Percentiles rank a stretch among this genome's conserved stretches.
Evolutionary conservation across 176 grass and related monocot genomes (phyloP).

Genomic region (Secale cereale): DNA sequence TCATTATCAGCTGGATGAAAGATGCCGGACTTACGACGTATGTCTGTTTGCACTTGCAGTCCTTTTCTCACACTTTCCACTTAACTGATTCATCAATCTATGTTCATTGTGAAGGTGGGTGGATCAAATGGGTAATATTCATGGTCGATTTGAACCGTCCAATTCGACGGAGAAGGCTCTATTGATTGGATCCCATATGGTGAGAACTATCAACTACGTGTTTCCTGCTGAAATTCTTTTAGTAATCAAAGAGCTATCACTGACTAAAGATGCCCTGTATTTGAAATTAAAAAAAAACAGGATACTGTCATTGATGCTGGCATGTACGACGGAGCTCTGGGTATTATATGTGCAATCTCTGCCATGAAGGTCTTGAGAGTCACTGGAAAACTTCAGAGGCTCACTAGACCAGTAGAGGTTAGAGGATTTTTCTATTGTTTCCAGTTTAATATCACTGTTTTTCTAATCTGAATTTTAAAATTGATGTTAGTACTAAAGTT

Average conservation of each 20-base stretch:
- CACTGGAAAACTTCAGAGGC: constrained; percentile 60
- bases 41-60: background rate
- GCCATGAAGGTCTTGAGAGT: constrained; percentile 86
- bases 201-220: background rate
- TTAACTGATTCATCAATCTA: background rate
- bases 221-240: background rate
- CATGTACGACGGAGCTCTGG: constrained; percentile 84
- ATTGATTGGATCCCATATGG: constrained; percentile 89
- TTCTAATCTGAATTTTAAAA: background rate
- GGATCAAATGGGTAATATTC: constrained; percentile 95
- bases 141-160: constrained; percentile 51
- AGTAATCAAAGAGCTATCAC: background rate
- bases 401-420: constrained; percentile 79
- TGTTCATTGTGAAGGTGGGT: constrained; percentile 56
- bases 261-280: background rate
- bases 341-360: constrained; percentile 77
- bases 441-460: background rate
- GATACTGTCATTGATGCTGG: constrained; percentile 96
- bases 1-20: constrained; percentile 90
- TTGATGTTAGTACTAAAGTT: background rate
- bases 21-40: constrained; percentile 92
- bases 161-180: constrained; percentile 53
- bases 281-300: constrained; percentile 40
- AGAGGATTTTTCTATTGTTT: constrained; percentile 15
- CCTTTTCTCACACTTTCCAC: background rate